Conservation (phyloP, 352 stramenopile genomes). For the Phytopythium montanum region DNA sequence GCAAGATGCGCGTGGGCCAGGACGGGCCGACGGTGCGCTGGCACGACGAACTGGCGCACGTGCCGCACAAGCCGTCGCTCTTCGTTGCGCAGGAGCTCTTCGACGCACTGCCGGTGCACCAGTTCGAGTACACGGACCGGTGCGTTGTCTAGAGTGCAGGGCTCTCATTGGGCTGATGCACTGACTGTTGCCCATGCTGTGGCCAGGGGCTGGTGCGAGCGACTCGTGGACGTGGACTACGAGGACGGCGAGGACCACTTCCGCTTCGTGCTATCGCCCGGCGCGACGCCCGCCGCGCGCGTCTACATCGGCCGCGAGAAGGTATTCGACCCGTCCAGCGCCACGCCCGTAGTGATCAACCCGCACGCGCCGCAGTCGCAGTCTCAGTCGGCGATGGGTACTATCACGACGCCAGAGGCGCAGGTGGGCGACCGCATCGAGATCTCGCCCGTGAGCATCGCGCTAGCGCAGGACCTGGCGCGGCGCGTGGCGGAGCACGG, state of each 20-base stretch:
- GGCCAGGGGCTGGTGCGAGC: conserved; percentile 90
- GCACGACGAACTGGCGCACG: conserved; percentile 84
- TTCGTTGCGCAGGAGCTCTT: conserved; percentile 94
- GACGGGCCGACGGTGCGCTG: conserved; percentile 63
- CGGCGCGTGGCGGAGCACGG: conserved; percentile 80
- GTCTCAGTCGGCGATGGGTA: conserved; percentile 25
- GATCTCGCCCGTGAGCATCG: conserved; percentile 91
- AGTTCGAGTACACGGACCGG: conserved; percentile 93
- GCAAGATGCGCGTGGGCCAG: conserved; percentile 48
- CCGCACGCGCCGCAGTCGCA: conserved; percentile 19
- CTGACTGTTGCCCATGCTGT: neutral
- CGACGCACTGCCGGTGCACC: conserved; percentile 93
- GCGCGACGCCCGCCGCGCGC: conserved; percentile 87
- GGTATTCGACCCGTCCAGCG: conserved; percentile 55
- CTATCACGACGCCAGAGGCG: conserved; percentile 47
- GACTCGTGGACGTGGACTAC: conserved; percentile 91
- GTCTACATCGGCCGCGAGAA: conserved; percentile 87
- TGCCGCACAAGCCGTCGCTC: conserved; percentile 78
- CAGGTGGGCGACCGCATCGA: conserved; percentile 89
- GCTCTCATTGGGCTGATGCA: neutral
- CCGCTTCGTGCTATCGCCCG: conserved; percentile 92
- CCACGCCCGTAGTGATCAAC: conserved; percentile 21
- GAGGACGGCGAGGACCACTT: conserved; percentile 85
- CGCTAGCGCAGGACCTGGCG: conserved; percentile 91
- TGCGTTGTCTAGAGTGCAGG: conserved; percentile 12